A percentile compares a stretch with the other conserved stretches of the same genome.
Evolutionary conservation across 2,329 filamentous ascomycete genomes (phyloP).

Genomic region (Fusarium goolgardi): DNA sequence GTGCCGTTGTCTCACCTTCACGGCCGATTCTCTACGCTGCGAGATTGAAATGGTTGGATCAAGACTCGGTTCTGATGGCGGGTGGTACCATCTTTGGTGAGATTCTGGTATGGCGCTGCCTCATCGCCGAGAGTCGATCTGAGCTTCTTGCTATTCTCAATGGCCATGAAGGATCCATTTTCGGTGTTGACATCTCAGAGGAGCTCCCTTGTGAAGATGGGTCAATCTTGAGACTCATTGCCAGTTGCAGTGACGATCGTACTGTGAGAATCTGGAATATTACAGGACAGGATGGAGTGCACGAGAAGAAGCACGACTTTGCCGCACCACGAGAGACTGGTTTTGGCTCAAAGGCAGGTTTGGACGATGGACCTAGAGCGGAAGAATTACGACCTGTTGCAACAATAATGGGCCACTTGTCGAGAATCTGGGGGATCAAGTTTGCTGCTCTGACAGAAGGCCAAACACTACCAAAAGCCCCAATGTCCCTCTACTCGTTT

Average conservation of each 20-base stretch:
- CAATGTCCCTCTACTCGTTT: constrained; percentile 75
- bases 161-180: constrained; percentile 92
- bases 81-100: constrained; percentile 96
- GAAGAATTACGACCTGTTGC: constrained; percentile 63
- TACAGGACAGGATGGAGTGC: constrained; percentile 58
- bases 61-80: constrained; percentile 75
- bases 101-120: constrained; percentile 87
- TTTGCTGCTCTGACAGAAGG: constrained; percentile 62
- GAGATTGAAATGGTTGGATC: constrained; percentile 72
- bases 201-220: constrained; percentile 50
- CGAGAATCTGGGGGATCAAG: constrained; percentile 87
- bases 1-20: constrained; percentile 70
- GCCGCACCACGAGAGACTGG: constrained; percentile 68
- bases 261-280: constrained; percentile 92
- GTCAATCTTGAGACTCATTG: constrained; percentile 71
- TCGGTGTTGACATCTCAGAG: constrained; percentile 84
- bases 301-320: constrained; percentile 31
- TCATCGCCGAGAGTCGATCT: constrained; percentile 45
- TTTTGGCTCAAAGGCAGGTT: constrained; percentile 59
- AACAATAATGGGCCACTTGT: constrained; percentile 84
- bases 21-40: constrained; percentile 91
- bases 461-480: constrained; percentile 16
- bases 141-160: constrained; percentile 66
- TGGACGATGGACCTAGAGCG: constrained; percentile 41
- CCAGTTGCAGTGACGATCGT: constrained; percentile 94